Conservation (phyloP, 1,284 basidiomycete genomes). For the Peniophora sp. region DNA sequence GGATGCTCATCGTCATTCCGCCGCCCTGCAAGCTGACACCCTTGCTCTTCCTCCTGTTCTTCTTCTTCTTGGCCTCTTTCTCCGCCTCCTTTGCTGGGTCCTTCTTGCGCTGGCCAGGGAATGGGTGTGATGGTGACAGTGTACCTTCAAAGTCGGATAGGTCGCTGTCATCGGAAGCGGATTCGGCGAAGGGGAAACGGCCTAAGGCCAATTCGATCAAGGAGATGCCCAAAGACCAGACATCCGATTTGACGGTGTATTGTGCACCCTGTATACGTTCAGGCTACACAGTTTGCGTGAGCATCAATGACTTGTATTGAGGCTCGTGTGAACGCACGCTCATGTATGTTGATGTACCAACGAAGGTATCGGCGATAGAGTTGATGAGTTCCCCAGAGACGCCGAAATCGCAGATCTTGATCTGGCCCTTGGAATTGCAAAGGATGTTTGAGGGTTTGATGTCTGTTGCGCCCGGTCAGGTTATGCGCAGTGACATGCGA, state of each 20-base stretch:
- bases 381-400: constrained; percentile 98
- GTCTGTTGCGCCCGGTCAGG: constrained; percentile 47
- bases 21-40: constrained; percentile 87
- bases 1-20: constrained; percentile 92
- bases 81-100: constrained; percentile 22
- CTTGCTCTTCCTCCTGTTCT: constrained; percentile 59
- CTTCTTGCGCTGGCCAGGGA: constrained; percentile 5
- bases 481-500: neutral
- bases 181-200: constrained; percentile 86
- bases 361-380: constrained; percentile 97
- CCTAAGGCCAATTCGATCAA: constrained; percentile 91
- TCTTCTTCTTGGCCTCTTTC: constrained; percentile 36
- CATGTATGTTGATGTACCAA: constrained; percentile 99
- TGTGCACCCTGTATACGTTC: constrained; percentile 98
- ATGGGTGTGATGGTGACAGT: constrained; percentile 49
- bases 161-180: constrained; percentile 53
- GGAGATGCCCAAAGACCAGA: constrained; percentile 95
- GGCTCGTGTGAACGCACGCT: constrained; percentile 58
- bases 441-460: constrained; percentile 99
- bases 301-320: constrained; percentile 7
- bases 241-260: constrained; percentile 96
- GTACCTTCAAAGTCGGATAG: constrained; percentile 66
- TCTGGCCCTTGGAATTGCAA: constrained; percentile 87
- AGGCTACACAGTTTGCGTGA: constrained; percentile 46
- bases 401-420: constrained; percentile 99